These are phyloP conservation scores for Akebia trifoliata DNA, from an alignment of 164 flowering plant genomes.

Conservation along the genomic window DNA sequence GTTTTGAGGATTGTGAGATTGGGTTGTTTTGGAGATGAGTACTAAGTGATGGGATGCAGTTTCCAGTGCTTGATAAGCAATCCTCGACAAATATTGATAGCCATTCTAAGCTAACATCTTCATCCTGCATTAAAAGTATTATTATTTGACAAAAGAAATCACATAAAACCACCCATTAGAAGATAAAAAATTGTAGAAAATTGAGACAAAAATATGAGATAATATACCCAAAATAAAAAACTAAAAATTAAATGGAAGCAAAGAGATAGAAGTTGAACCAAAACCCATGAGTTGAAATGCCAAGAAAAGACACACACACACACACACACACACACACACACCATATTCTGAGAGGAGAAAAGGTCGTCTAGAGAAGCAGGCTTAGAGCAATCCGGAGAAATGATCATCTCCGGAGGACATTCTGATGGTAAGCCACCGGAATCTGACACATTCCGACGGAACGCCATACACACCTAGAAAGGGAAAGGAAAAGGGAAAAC, in stretches of 20 bases:
- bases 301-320: no score
- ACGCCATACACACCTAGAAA: constrained; percentile 32
- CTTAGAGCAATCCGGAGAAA: constrained; percentile 22
- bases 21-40: neutral
- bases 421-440: constrained; percentile 30
- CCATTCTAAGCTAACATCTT: constrained; percentile 53
- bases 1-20: no score
- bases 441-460: constrained; percentile 36
- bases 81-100: constrained; percentile 54
- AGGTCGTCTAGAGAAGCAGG: constrained; percentile 36
- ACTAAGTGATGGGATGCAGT: constrained; percentile 21
- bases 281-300: neutral
- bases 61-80: constrained; percentile 45
- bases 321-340: no score
- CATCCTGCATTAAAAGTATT: constrained; percentile 32
- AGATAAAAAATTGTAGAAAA: neutral
- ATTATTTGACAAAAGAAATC: neutral
- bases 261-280: neutral
- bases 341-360: constrained; percentile 33
- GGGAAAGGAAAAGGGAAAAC: constrained; percentile 10
- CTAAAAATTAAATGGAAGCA: neutral
- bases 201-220: no score
- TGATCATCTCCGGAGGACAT: constrained; percentile 21
- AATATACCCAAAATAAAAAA: neutral
- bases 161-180: neutral